phyloP scores from a whole-genome alignment of 164 flowering plant genomes.

The Vitis vinifera region DNA sequence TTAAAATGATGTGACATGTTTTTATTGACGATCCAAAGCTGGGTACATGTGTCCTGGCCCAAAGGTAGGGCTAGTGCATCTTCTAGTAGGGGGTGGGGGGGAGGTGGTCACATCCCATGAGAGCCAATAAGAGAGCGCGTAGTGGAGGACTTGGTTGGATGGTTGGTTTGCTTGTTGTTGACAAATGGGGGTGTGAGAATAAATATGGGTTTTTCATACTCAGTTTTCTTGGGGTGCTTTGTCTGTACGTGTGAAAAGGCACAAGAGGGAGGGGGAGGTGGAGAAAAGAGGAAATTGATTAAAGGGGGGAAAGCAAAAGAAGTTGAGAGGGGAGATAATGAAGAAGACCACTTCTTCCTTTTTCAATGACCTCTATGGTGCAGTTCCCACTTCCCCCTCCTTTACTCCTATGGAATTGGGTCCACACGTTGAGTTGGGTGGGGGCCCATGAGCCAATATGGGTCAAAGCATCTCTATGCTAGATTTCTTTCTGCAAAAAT shows the following conservation, averaged over 20 bases:
- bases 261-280: not conserved
- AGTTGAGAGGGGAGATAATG: not conserved
- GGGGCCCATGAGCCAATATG: not conserved
- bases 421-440: not conserved
- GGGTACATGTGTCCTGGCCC: too few species aligned
- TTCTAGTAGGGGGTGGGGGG: too few species aligned
- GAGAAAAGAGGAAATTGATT: not conserved
- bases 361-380: not conserved
- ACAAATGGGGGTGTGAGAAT: not conserved
- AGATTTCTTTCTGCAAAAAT: not conserved
- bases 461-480: not conserved
- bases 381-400: not conserved
- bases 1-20: too few species aligned
- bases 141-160: too few species aligned
- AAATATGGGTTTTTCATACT: not conserved
- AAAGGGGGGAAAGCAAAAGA: not conserved
- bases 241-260: not conserved
- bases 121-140: too few species aligned
- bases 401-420: not conserved
- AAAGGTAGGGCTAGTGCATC: too few species aligned
- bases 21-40: too few species aligned
- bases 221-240: not conserved
- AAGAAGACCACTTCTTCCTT: not conserved
- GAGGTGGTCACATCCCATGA: too few species aligned
- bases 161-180: not conserved